A percentile compares a stretch with the other conserved stretches of the same genome.
phyloP scores from a whole-genome alignment of 1,284 basidiomycete genomes.

The Cryptococcus hybrid region DNA sequence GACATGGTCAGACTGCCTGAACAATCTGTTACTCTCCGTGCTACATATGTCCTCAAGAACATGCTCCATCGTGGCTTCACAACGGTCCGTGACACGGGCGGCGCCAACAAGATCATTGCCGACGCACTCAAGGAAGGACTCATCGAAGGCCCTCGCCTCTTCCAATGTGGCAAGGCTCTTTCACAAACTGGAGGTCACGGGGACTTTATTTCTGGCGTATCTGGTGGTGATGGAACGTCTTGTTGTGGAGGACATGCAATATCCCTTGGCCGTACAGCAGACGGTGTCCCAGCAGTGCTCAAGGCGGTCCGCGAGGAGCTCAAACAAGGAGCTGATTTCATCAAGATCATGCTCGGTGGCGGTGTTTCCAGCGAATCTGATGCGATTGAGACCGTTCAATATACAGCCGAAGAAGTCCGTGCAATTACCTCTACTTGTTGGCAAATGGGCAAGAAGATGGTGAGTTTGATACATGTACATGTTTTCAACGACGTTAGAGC shows the following conservation, averaged over 20 bases:
- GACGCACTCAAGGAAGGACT: constrained; percentile 53
- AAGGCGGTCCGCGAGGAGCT: constrained; percentile 53
- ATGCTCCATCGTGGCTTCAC: constrained; percentile 56
- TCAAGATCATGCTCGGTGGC: constrained; percentile 52
- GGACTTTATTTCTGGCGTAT: constrained; percentile 20
- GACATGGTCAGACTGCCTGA: constrained; percentile 41
- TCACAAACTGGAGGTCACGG: constrained; percentile 56
- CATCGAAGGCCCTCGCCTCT: constrained; percentile 51
- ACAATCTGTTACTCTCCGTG: constrained; percentile 48
- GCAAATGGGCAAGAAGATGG: constrained; percentile 51
- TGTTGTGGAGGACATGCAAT: constrained; percentile 3
- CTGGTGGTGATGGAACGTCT: background rate
- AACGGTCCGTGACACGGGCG: constrained; percentile 56
- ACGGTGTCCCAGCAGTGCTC: constrained; percentile 15
- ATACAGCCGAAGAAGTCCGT: constrained; percentile 53
- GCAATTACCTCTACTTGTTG: constrained; percentile 54
- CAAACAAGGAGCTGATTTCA: constrained; percentile 53
- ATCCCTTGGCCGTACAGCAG: constrained; percentile 43
- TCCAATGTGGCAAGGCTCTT: constrained; percentile 54
- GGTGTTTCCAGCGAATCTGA: constrained; percentile 55
- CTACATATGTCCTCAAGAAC: constrained; percentile 52
- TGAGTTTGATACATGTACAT: constrained; percentile 17
- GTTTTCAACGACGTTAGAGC: background rate
- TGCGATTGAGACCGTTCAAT: constrained; percentile 55
- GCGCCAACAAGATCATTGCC: constrained; percentile 52